phyloP scores from a whole-genome alignment of 345 rosid species.

The Mangifera indica region DNA sequence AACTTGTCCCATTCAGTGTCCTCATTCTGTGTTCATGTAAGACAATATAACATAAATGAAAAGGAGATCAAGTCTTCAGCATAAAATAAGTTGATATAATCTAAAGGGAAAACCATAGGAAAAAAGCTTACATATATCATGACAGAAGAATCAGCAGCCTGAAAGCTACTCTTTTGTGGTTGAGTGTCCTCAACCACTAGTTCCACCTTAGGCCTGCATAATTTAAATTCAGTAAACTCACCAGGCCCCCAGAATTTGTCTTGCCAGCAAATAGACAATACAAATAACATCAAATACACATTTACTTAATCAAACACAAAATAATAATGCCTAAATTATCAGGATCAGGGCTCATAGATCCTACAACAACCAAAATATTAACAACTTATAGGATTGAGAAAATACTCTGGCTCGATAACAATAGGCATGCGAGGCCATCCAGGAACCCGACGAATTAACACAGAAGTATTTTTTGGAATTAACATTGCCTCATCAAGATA shows the following conservation, averaged over 20 bases:
- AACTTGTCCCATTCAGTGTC: conserved; percentile 93
- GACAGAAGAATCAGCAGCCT: conserved; percentile 52
- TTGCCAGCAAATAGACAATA: conserved; percentile 4
- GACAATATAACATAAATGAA: neutral
- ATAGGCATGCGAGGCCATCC: conserved; percentile 96
- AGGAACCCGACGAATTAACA: conserved; percentile 95
- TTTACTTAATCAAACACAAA: neutral
- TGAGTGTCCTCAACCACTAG: conserved; percentile 47
- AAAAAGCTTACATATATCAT: conserved; percentile 57
- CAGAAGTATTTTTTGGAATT: conserved; percentile 97
- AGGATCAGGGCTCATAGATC: neutral
- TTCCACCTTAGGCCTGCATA: conserved; percentile 68
- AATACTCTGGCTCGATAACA: conserved; percentile 83
- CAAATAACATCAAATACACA: neutral
- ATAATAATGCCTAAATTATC: neutral
- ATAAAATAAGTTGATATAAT: neutral
- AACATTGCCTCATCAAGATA: conserved; percentile 92
- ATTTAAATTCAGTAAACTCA: conserved; percentile 28
- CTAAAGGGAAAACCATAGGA: neutral
- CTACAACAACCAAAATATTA: conserved; percentile 20
- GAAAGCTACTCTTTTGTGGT: conserved; percentile 45
- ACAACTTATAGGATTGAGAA: conserved; percentile 43
- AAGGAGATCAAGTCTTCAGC: neutral
- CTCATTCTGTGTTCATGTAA: conserved; percentile 49
- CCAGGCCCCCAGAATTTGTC: conserved; percentile 20